Evolutionary conservation across 805 yeast genomes (phyloP).

Genomic region (Wickerhamiella dianesei): DNA sequence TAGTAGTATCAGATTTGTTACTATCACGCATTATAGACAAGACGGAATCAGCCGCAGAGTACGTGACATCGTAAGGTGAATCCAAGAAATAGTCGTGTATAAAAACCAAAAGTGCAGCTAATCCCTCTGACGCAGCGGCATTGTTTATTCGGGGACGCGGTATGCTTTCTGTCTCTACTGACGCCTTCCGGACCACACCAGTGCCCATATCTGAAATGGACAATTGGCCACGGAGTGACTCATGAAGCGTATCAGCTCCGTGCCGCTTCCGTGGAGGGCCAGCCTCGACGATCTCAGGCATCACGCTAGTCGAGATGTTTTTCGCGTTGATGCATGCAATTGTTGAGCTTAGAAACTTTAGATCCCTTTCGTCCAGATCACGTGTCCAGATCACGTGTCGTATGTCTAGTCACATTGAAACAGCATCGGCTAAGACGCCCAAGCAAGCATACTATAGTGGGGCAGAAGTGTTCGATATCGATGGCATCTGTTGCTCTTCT

Average conservation of each 20-base stretch:
- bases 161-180: conserved; percentile 1
- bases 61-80: conserved; percentile 56
- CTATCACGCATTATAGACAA: conserved; percentile 42
- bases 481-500: too few relatives aligned
- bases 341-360: not conserved
- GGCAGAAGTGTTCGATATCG: too few relatives aligned
- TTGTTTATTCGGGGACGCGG: not conserved
- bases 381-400: not conserved
- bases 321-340: too few relatives aligned
- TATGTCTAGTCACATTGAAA: too few relatives aligned
- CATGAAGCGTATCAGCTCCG: conserved; percentile 1
- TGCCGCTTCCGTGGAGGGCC: not conserved
- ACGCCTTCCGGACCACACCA: conserved; percentile 22
- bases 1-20: conserved; percentile 29
- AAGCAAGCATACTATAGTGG: too few relatives aligned
- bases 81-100: conserved; percentile 49
- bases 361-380: not conserved
- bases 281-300: conserved; percentile 8
- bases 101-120: conserved; percentile 45
- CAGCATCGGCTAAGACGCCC: too few relatives aligned
- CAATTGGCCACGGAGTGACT: conserved; percentile 54
- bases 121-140: not conserved
- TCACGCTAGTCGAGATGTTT: too few relatives aligned
- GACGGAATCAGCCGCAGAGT: conserved; percentile 47
- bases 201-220: conserved; percentile 56